Base-by-base conservation (phyloP, 257 asterid genomes). In the Plectranthus barbatus region DNA sequence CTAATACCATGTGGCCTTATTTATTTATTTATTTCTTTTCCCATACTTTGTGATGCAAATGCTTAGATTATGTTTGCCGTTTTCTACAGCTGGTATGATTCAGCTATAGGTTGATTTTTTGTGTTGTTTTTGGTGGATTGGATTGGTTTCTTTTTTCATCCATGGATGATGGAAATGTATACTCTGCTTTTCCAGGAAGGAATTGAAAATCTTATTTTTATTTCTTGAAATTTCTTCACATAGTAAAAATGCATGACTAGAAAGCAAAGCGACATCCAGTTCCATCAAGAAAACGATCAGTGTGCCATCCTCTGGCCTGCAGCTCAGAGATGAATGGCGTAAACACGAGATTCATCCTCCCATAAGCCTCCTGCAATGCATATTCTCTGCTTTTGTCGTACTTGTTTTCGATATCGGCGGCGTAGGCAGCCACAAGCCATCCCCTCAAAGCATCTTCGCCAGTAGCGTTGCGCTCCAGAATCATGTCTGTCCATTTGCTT, bases 371-470 rank as follows among this genome's bases (percentile, higher is more conserved):
- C 59, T 20, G 58, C 76, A 84, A 49, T 1, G 75, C 82, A 20
- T 52, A 47, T 9, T 46, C 82, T 11, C 56, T 58, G 4, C 58
- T 49, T 41, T 60, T 59, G 6, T 24, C 17, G 3, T 1, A 26
- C 31, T n/a, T n/a, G 99, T 63, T 81, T 62, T 83, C 83, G 31
- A 81, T 74, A 53, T 79, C 82, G 40, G 92, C 76, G 59, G 95
- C 87, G 72, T 87, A 93, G 10, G 95, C 99, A 74, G 96, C 99
- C 51, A 93, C 96, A 42, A 90, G 79, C 99, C 97, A 93, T n/a
- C 95, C 99, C 77, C 96, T 82, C 83, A 93, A 59, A 33, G 95
- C 97, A 73, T 93, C 97, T 77, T 90, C 96, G 21, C 95, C 96
- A 0, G 79, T 83, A 24, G 99, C 99, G 18, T 70, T 72, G 47